Evolutionary conservation across 1,139 yeast species (phyloP), one percentile per base, ranked within the genome.

Genomic region (Ogataea hybrid): DNA sequence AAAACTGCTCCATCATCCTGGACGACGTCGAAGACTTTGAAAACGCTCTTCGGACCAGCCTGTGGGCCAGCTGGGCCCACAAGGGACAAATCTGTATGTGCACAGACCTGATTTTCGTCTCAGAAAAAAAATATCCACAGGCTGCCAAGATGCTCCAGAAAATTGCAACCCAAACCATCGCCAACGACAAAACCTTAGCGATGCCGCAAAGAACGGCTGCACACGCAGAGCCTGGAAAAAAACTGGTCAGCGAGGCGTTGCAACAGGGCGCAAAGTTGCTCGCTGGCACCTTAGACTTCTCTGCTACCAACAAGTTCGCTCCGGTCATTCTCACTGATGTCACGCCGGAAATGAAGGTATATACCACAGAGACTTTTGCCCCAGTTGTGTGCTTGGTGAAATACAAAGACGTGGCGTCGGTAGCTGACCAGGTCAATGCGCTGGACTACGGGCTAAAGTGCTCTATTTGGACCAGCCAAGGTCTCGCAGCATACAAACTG

Each of bases 391-490:
- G 67, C 28, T 50, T 77, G 12, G 49, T 62, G 36, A 61, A 58
- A 35, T 78, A 64, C 35, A 33, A 43, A 0, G 62, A 70, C 25
- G 61, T 63, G 25, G 63, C 65, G n/a, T 50, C 54, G 4, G 58
- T 69, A 3, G 48, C 73, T 7, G 46, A 48, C 2, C 45, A 48
- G 8, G 46, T 68, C 15, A 74, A 73, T 50, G 51, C 49, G 4
- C 54, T 55, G 25, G 52, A 55, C 0, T 69, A 67, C 49, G 84
- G 84, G 0, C 63, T 79, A 34, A 77, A 80, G 44, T 71, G 77
- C 4, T 69, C 83, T 0, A 66, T 80, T 3, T 79, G 84, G 84
- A 67, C 79, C 12, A 41, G 45, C 43, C 71, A 79, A 54, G 55
- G 65, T 12, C 53, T 65, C 23, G 52, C 52, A 23, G 84, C 73